Percentiles rank a stretch among this genome's conserved stretches.
phyloP scores from a whole-genome alignment of 2,329 filamentous ascomycete species.

The Hypoxylon rubiginosum region DNA sequence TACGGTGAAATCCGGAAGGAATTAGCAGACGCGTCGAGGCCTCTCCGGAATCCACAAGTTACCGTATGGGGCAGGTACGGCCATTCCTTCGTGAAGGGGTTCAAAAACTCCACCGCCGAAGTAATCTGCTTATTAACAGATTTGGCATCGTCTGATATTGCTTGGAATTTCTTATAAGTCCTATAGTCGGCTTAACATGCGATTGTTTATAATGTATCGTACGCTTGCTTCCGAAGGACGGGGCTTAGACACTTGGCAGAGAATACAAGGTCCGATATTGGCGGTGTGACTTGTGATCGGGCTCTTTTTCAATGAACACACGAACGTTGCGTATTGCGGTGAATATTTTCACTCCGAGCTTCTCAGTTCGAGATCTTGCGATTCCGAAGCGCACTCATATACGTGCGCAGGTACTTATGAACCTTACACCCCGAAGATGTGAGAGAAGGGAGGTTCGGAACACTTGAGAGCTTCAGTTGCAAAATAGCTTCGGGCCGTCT shows the following conservation, averaged over 20 bases:
- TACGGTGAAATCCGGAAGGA: slow-evolving; percentile 2
- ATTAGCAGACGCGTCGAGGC: slow-evolving; percentile 4
- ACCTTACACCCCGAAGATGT: too few relatives aligned
- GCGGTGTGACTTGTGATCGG: not conserved
- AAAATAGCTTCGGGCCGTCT: too few relatives aligned
- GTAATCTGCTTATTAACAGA: not conserved
- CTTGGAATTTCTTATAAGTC: not conserved
- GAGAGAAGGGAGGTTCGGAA: too few relatives aligned
- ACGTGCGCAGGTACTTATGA: too few relatives aligned
- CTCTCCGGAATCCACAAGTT: not conserved
- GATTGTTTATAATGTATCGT: too few relatives aligned
- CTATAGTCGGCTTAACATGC: not conserved
- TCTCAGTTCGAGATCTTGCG: too few relatives aligned
- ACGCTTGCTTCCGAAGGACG: too few relatives aligned
- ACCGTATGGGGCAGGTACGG: not conserved
- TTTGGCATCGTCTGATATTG: not conserved
- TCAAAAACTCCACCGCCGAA: not conserved
- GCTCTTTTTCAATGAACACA: too few relatives aligned
- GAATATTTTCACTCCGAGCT: too few relatives aligned
- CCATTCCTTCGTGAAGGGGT: not conserved
- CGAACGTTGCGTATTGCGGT: too few relatives aligned
- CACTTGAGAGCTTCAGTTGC: too few relatives aligned
- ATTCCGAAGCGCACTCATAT: too few relatives aligned
- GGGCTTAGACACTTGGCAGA: not conserved
- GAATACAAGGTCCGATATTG: not conserved